Conservation (phyloP, 345 rosid species). For the Corchorus capsularis region DNA sequence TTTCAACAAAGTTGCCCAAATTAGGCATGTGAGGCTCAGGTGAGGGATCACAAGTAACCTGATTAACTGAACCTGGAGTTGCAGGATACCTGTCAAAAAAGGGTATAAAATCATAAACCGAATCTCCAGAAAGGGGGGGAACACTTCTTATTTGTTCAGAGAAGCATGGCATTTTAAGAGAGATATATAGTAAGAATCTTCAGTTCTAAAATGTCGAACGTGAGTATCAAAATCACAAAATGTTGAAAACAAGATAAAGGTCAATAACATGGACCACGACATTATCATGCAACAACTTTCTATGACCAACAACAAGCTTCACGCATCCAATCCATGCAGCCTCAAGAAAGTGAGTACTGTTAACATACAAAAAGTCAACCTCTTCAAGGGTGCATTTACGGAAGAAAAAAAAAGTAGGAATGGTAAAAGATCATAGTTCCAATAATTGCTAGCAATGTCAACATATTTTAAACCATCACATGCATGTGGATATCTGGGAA, state of each 20-base stretch:
- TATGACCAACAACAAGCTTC: neutral
- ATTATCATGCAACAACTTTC: neutral
- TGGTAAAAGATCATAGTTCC: neutral
- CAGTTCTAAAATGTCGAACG: neutral
- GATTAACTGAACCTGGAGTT: conserved; percentile 27
- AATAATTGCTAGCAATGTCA: neutral
- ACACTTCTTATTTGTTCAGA: neutral
- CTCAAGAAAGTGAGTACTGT: neutral
- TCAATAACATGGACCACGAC: neutral
- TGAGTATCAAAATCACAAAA: neutral
- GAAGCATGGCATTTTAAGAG: neutral
- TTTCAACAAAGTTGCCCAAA: conserved; percentile 58
- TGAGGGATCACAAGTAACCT: conserved; percentile 35
- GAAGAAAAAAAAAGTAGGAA: neutral
- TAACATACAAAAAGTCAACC: neutral
- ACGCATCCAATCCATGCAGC: conserved; percentile 1
- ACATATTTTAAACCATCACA: neutral
- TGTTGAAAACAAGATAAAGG: no score
- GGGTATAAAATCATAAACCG: conserved; percentile 17
- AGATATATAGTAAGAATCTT: conserved; percentile 2
- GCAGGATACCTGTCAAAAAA: conserved; percentile 49
- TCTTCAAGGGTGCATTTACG: neutral
- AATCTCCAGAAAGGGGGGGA: neutral
- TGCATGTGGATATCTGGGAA: neutral
- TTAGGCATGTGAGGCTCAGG: conserved; percentile 40